Conservation (phyloP, 129 eudicot genomes). For the Chrysanthemum seticuspe region DNA sequence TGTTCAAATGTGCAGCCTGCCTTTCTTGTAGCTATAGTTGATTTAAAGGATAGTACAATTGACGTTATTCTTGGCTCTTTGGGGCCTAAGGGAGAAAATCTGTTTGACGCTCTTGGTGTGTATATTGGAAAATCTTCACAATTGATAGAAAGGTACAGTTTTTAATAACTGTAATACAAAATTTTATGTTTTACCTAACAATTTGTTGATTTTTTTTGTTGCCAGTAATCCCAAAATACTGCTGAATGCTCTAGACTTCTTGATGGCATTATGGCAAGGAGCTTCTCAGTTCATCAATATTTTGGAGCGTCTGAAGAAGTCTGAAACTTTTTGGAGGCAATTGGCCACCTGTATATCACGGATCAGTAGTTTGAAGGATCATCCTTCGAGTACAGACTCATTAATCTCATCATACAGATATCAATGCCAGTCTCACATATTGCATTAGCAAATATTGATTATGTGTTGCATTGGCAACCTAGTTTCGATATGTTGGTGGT, state of each 20-base stretch:
- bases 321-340: slow-evolving; percentile 59
- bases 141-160: slow-evolving; percentile 58
- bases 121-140: slow-evolving; percentile 49
- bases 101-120: slow-evolving; percentile 51
- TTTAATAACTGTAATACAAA: background rate
- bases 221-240: slow-evolving; percentile 60
- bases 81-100: slow-evolving; percentile 40
- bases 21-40: slow-evolving; percentile 57
- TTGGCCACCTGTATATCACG: slow-evolving; percentile 41
- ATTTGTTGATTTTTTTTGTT: slow-evolving; percentile 12
- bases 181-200: slow-evolving; percentile 4
- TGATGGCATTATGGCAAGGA: slow-evolving; percentile 88
- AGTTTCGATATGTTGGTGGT: too few species aligned
- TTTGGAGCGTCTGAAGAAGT: slow-evolving; percentile 54
- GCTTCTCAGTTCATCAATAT: slow-evolving; percentile 65
- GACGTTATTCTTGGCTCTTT: slow-evolving; percentile 35
- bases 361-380: slow-evolving; percentile 20
- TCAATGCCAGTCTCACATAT: slow-evolving; percentile 64
- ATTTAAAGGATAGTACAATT: slow-evolving; percentile 39
- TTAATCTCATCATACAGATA: slow-evolving; percentile 45
- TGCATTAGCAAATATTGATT: slow-evolving; percentile 23
- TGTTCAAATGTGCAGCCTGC: slow-evolving; percentile 69
- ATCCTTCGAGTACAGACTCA: slow-evolving; percentile 34
- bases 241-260: slow-evolving; percentile 56
- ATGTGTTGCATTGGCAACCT: too few species aligned